These are phyloP conservation scores for Phytophthora constricta DNA, from an alignment of 352 stramenopile genomes.

Conservation along the genomic window DNA sequence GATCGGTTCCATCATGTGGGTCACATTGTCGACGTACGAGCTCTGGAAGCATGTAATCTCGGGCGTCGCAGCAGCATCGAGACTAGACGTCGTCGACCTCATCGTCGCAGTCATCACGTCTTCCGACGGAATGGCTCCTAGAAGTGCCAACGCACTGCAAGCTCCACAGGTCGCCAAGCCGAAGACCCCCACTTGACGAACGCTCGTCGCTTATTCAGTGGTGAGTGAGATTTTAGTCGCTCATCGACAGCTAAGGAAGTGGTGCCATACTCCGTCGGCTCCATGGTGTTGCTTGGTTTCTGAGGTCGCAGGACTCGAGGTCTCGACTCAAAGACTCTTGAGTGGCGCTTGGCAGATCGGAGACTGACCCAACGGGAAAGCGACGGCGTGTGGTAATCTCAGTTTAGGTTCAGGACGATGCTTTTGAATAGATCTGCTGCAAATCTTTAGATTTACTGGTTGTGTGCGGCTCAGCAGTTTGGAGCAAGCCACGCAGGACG, in stretches of 20 bases:
- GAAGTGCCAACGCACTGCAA: conserved; percentile 32
- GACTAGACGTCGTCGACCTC: conserved; percentile 2
- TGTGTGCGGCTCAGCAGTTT: too few species aligned
- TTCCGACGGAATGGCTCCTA: conserved; percentile 22
- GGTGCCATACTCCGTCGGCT: conserved; percentile 58
- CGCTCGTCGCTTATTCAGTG: conserved; percentile 19
- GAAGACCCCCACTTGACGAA: conserved; percentile 42
- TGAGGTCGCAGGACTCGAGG: background rate
- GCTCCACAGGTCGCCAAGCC: conserved; percentile 31
- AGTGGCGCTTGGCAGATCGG: conserved; percentile 16
- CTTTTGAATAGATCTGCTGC: background rate
- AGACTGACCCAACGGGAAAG: conserved; percentile 9
- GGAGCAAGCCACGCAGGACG: background rate
- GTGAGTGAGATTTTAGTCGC: conserved; percentile 15
- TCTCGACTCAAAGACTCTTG: background rate
- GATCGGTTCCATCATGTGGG: conserved; percentile 72
- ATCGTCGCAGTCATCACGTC: conserved; percentile 16
- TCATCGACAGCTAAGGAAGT: conserved; percentile 42
- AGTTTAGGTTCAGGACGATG: background rate
- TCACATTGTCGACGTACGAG: conserved; percentile 60
- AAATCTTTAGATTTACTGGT: too few species aligned
- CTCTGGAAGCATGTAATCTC: conserved; percentile 71
- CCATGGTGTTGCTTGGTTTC: conserved; percentile 16
- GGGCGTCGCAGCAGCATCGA: conserved; percentile 18
- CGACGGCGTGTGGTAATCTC: conserved; percentile 3